Evolutionary conservation across 1,284 basidiomycete species (phyloP).

Genomic region (Ceratobasidium sp.): DNA sequence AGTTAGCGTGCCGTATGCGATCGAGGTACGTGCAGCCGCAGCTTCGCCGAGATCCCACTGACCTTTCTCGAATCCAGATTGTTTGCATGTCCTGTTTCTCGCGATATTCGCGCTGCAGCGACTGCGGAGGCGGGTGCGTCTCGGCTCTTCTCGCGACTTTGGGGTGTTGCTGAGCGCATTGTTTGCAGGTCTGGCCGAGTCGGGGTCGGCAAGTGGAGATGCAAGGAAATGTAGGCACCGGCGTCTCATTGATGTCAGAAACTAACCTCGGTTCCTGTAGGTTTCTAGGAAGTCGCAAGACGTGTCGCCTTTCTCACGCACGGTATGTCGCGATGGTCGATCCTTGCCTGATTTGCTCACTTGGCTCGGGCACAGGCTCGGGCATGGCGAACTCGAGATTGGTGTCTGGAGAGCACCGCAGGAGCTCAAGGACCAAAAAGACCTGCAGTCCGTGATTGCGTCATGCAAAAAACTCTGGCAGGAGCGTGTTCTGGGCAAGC

Average conservation of each 20-base stretch:
- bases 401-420: slow-evolving; percentile 47
- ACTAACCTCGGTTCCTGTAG: slow-evolving; percentile 31
- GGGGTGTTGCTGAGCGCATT: background rate
- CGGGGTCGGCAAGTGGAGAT: slow-evolving; percentile 48
- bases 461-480: slow-evolving; percentile 48
- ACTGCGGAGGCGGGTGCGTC: slow-evolving; percentile 46
- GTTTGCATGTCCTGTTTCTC: slow-evolving; percentile 46
- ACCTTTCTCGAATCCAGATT: slow-evolving; percentile 27
- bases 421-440: slow-evolving; percentile 46
- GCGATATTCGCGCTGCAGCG: slow-evolving; percentile 47
- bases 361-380: slow-evolving; percentile 32
- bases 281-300: slow-evolving; percentile 43
- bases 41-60: slow-evolving; percentile 4
- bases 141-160: background rate
- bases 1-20: slow-evolving; percentile 45
- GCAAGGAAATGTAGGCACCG: slow-evolving; percentile 47
- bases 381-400: slow-evolving; percentile 47
- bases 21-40: slow-evolving; percentile 42
- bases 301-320: slow-evolving; percentile 45
- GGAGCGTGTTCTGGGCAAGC: slow-evolving; percentile 46
- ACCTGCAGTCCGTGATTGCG: slow-evolving; percentile 44
- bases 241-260: slow-evolving; percentile 24
- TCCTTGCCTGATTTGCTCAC: slow-evolving; percentile 10
- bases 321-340: slow-evolving; percentile 14
- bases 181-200: slow-evolving; percentile 43